These are phyloP conservation scores for Cryphonectria naterciae DNA, from an alignment of 2,329 filamentous ascomycete species.

Conservation along the genomic window DNA sequence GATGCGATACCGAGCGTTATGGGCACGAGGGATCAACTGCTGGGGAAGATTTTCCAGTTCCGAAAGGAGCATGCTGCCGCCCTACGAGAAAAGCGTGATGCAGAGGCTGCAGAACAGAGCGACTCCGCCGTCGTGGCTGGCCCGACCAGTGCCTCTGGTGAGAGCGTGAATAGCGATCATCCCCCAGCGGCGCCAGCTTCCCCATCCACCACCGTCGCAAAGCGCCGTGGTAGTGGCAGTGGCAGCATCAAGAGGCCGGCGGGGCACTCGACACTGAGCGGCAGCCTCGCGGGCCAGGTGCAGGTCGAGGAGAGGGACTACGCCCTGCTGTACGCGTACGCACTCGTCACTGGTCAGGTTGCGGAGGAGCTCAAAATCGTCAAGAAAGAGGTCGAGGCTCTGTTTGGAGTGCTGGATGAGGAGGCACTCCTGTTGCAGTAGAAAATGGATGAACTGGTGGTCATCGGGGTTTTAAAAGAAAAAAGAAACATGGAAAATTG, in stretches of 20 bases:
- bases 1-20: conserved; percentile 86
- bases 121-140: background rate
- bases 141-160: conserved; percentile 8
- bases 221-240: conserved; percentile 17
- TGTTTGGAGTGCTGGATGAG: conserved; percentile 67
- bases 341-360: conserved; percentile 68
- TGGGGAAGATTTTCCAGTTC: conserved; percentile 88
- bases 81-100: conserved; percentile 46
- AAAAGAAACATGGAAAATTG: background rate
- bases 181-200: background rate
- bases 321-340: conserved; percentile 90
- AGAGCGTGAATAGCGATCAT: conserved; percentile 12
- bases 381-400: conserved; percentile 61
- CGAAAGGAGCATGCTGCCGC: conserved; percentile 65
- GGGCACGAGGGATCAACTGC: conserved; percentile 76
- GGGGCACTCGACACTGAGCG: conserved; percentile 31
- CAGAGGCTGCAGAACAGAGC: conserved; percentile 31
- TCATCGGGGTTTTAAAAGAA: background rate
- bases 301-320: conserved; percentile 77
- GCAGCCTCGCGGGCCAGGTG: conserved; percentile 39
- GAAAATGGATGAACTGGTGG: conserved; percentile 20
- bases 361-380: conserved; percentile 66
- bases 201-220: background rate
- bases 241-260: conserved; percentile 30
- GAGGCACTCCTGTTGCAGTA: conserved; percentile 62